Conservation (phyloP, 306 rosid species). For the Hippophae rhamnoides region DNA sequence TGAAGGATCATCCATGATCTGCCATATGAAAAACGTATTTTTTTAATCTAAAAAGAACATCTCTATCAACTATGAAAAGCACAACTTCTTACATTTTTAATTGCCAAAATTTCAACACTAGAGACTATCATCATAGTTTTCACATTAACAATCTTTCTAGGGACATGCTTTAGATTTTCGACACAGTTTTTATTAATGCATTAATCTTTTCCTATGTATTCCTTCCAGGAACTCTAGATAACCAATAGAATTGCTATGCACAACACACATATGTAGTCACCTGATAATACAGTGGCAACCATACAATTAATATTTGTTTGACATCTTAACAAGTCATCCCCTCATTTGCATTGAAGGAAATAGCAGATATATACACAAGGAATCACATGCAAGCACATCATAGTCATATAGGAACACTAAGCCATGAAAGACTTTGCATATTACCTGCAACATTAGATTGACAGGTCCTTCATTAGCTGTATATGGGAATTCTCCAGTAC, state of each 20-base stretch:
- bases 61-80: too few species aligned
- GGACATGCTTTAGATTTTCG: too few species aligned
- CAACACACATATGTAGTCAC: neutral
- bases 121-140: too few species aligned
- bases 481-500: constrained; percentile 96
- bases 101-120: too few species aligned
- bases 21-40: constrained; percentile 15
- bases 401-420: neutral
- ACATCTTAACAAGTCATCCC: neutral
- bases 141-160: too few species aligned
- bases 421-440: constrained; percentile 7
- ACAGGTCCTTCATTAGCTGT: constrained; percentile 90
- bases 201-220: too few species aligned
- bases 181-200: too few species aligned
- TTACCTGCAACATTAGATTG: constrained; percentile 95
- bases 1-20: constrained; percentile 94
- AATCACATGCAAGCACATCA: neutral
- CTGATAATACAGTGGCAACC: neutral
- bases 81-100: too few species aligned
- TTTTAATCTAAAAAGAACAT: constrained; percentile 13
- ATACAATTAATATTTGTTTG: neutral
- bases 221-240: neutral
- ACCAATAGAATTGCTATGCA: neutral
- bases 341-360: neutral
- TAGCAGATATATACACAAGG: too few species aligned